Evolutionary conservation across 805 yeast genomes (phyloP).

Genomic region (Suhomyces prunicola): DNA sequence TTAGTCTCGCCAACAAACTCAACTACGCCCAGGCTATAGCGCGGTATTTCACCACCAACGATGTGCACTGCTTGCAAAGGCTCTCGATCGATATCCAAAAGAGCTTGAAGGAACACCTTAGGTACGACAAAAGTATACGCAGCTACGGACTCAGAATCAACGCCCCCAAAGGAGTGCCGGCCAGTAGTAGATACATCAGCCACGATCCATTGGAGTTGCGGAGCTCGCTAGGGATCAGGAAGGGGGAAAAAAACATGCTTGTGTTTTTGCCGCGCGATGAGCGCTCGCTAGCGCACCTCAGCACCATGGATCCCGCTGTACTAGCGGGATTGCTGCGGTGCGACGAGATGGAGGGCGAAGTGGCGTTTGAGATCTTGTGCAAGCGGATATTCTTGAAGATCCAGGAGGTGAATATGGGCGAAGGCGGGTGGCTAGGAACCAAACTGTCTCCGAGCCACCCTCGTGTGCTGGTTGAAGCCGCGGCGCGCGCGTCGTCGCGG

Average conservation of each 20-base stretch:
- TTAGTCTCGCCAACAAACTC: conserved; percentile 6
- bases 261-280: conserved; percentile 8
- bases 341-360: conserved; percentile 12
- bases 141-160: not conserved
- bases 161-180: not conserved
- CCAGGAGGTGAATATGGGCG: conserved; percentile 7
- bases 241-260: conserved; percentile 6
- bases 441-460: not conserved
- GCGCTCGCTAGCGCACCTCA: conserved; percentile 2
- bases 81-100: conserved; percentile 9
- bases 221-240: conserved; percentile 3
- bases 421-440: not conserved
- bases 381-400: conserved; percentile 12
- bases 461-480: not conserved
- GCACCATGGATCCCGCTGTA: conserved; percentile 1
- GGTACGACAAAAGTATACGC: conserved; percentile 5
- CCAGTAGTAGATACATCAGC: conserved; percentile 1
- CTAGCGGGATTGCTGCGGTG: conserved; percentile 9
- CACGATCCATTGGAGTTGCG: conserved; percentile 11
- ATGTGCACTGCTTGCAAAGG: conserved; percentile 9
- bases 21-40: conserved; percentile 11
- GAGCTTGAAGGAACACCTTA: conserved; percentile 5
- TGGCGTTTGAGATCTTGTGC: conserved; percentile 13
- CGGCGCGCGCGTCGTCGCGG: not conserved
- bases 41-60: conserved; percentile 11